These are phyloP conservation scores for Diaporthe vexans DNA, from an alignment of 2,329 filamentous ascomycete genomes.

Conservation along the genomic window DNA sequence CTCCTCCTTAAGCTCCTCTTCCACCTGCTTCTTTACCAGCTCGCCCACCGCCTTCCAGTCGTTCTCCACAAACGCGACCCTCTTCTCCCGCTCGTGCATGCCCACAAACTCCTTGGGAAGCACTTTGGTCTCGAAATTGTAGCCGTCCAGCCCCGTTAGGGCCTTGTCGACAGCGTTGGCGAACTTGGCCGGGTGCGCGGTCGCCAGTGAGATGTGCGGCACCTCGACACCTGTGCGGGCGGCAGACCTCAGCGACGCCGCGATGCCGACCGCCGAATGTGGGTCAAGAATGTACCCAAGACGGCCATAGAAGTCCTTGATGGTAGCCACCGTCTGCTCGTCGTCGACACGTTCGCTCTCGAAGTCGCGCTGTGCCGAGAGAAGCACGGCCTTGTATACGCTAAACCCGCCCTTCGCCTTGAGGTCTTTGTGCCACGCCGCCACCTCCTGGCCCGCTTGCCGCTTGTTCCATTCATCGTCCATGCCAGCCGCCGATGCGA, in stretches of 20 bases:
- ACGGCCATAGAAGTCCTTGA: constrained; percentile 66
- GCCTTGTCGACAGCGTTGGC: constrained; percentile 86
- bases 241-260: constrained; percentile 80
- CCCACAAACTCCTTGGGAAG: constrained; percentile 87
- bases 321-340: constrained; percentile 76
- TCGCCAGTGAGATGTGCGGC: constrained; percentile 88
- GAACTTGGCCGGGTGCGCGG: constrained; percentile 97
- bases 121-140: constrained; percentile 81
- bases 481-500: constrained; percentile 70
- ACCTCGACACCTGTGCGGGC: constrained; percentile 64
- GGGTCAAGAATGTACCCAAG: constrained; percentile 87
- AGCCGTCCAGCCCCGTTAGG: constrained; percentile 77
- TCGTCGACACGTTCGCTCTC: constrained; percentile 82
- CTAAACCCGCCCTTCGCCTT: constrained; percentile 87
- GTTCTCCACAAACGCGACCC: constrained; percentile 78
- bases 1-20: constrained; percentile 66
- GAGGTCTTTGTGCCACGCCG: constrained; percentile 82
- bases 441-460: constrained; percentile 82
- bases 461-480: constrained; percentile 76
- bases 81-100: constrained; percentile 80
- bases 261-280: constrained; percentile 89
- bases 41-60: constrained; percentile 82
- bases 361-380: constrained; percentile 80
- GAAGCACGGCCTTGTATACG: constrained; percentile 81
- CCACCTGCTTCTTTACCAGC: constrained; percentile 82